Conservation (phyloP, 139 green algal genomes). For the Picochlorum sp. region DNA sequence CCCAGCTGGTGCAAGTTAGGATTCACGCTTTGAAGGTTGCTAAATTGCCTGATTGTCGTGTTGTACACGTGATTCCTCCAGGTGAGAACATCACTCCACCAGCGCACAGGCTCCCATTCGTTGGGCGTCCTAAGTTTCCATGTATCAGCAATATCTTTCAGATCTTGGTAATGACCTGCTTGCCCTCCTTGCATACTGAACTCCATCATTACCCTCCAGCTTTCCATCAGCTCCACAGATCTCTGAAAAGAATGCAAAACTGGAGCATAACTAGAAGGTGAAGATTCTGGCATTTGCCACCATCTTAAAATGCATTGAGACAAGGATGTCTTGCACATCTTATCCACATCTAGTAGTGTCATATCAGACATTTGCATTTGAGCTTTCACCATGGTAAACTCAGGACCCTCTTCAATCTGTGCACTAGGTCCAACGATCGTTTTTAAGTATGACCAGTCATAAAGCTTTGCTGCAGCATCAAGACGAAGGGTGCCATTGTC, state of each 20-base stretch:
- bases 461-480: slow-evolving; percentile 70
- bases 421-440: slow-evolving; percentile 44
- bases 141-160: slow-evolving; percentile 84
- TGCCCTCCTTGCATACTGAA: slow-evolving; percentile 22
- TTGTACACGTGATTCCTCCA: slow-evolving; percentile 98
- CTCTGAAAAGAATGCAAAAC: slow-evolving; percentile 72
- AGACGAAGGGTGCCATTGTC: slow-evolving; percentile 66
- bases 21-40: slow-evolving; percentile 29
- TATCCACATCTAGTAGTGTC: slow-evolving; percentile 42
- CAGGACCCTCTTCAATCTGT: slow-evolving; percentile 59
- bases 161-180: slow-evolving; percentile 44
- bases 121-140: slow-evolving; percentile 91
- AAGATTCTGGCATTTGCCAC: slow-evolving; percentile 85
- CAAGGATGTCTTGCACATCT: slow-evolving; percentile 40
- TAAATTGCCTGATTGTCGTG: slow-evolving; percentile 83
- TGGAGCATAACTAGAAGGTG: slow-evolving; percentile 44
- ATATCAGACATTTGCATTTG: slow-evolving; percentile 68
- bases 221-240: slow-evolving; percentile 87
- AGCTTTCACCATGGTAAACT: slow-evolving; percentile 59
- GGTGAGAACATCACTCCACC: slow-evolving; percentile 87
- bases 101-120: slow-evolving; percentile 80
- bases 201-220: slow-evolving; percentile 63
- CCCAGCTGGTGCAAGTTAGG: slow-evolving; percentile 67
- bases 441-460: slow-evolving; percentile 74
- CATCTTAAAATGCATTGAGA: slow-evolving; percentile 55